Evolutionary conservation across 2,329 filamentous ascomycete species (phyloP).

Genomic region (Delphinella strobiligena): DNA sequence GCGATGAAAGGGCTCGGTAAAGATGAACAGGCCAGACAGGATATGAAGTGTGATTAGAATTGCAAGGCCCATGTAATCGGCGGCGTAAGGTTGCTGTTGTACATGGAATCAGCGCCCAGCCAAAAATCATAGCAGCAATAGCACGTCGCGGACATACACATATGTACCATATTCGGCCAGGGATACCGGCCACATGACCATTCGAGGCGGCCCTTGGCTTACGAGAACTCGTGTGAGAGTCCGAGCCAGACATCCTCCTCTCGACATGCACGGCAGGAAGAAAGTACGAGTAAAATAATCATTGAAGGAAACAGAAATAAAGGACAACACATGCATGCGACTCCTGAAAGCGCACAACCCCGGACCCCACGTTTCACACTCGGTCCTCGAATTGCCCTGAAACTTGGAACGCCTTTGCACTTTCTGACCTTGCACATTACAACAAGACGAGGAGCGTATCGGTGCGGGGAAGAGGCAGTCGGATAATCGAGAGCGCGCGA

Average conservation of each 20-base stretch:
- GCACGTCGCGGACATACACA: constrained; percentile 1
- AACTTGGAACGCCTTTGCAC: too few species aligned
- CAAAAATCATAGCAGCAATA: too few species aligned
- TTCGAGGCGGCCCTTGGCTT: constrained; percentile 2
- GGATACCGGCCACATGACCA: constrained; percentile 4
- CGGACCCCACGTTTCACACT: constrained; percentile 2
- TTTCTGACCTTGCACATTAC: too few species aligned
- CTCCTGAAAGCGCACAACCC: not conserved
- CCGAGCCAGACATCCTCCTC: constrained; percentile 10
- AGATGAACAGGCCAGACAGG: constrained; percentile 48
- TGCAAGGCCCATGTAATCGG: constrained; percentile 73
- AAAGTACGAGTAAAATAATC: not conserved
- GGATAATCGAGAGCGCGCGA: too few species aligned
- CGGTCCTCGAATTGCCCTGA: too few species aligned
- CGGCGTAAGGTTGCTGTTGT: constrained; percentile 63
- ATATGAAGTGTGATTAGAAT: constrained; percentile 58
- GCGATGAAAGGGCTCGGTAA: constrained; percentile 79
- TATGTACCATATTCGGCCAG: constrained; percentile 11
- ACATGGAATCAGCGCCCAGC: too few species aligned
- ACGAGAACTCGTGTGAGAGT: constrained; percentile 8
- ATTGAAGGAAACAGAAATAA: not conserved
- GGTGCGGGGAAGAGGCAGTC: too few species aligned
- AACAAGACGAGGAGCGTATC: too few species aligned
- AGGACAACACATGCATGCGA: constrained; percentile 1
- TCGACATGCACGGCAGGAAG: not conserved